Evolutionary conservation across 768 basidiomycete genomes (phyloP).

Genomic region (Amanita thiersii): DNA sequence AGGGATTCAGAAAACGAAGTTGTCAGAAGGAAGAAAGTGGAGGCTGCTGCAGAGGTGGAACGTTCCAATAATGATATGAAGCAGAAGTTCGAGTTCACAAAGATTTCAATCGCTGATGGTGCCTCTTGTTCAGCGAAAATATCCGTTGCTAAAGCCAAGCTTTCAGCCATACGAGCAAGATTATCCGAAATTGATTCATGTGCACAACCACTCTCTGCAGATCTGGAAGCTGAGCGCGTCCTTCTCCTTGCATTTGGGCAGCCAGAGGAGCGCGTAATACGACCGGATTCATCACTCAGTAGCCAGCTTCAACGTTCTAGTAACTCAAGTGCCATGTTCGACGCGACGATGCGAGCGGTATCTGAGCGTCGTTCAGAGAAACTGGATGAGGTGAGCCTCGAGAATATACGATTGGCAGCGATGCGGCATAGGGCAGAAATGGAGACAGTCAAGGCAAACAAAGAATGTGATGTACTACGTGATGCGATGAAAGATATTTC

Average conservation of each 20-base stretch:
- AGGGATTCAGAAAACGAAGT: conserved; percentile 54
- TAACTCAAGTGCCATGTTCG: conserved; percentile 76
- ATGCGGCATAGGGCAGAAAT: conserved; percentile 59
- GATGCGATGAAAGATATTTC: conserved; percentile 60
- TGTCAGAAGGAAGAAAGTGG: conserved; percentile 56
- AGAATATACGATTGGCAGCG: conserved; percentile 67
- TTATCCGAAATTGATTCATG: conserved; percentile 47
- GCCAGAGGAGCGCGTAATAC: conserved; percentile 64
- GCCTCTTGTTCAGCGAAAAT: conserved; percentile 68
- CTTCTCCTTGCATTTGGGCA: conserved; percentile 58
- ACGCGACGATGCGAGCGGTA: conserved; percentile 78
- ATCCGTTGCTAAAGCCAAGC: conserved; percentile 58
- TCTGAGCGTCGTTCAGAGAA: conserved; percentile 74
- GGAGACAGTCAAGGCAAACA: conserved; percentile 59
- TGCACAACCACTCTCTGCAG: conserved; percentile 33
- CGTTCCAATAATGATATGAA: conserved; percentile 67
- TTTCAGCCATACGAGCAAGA: conserved; percentile 55
- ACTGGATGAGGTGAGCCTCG: conserved; percentile 60
- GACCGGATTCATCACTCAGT: conserved; percentile 49
- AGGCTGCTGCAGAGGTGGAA: conserved; percentile 67
- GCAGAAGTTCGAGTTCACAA: conserved; percentile 63
- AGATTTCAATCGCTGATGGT: conserved; percentile 65
- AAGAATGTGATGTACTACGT: conserved; percentile 54
- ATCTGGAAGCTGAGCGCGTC: conserved; percentile 66
- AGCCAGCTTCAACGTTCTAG: conserved; percentile 56